Evolutionary conservation across 1,284 basidiomycete species (phyloP), one percentile per base, ranked within the genome.

Genomic region (Fomitopsis pinicola): DNA sequence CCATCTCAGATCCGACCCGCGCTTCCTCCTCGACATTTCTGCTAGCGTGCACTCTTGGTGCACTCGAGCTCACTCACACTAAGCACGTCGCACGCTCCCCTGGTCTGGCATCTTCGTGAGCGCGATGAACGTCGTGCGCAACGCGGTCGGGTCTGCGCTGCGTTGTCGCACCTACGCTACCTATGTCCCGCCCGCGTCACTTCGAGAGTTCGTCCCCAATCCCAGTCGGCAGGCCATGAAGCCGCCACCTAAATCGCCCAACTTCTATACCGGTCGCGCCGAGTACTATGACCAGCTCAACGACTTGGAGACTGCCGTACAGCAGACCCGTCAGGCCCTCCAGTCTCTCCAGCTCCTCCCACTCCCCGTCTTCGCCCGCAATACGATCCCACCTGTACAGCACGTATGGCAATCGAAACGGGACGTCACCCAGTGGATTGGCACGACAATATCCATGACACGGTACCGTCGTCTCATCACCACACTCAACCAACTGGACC

Each of bases 231-330:
- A 63, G 26, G 64, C 44, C 42, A 59, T 60, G 48, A 71, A 76
- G 59, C 70, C 71, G 30, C 72, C 73, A 55, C 80, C 84, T 19
- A 72, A 78, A 33, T 90, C 92, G 1, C 82, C 91, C 17, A 86
- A 86, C 56, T 96, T 95, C 78, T 97, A 92, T 77, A 94, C 94
- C n/a, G 90, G 87, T n/a, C 86, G 89, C 52, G 80, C 91, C 0
- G 78, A 80, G 38, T 94, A 89, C 78, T 88, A 89, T 72, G 91
- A 95, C 75, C 83, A 88, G 60, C 76, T 96, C 45, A 77, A 81
- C 33, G 76, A 82, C 52, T 83, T 97, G 19, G 87, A 94, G 69
- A 78, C 78, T 22, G 87, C 90, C 45, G 80, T 92, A 19, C 75
- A 80, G 36, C 76, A 82, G 48, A 79, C 87, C 2, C 85, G 87